Evolutionary conservation across 768 basidiomycete species (phyloP).

Genomic region (Lactarius deliciosus): DNA sequence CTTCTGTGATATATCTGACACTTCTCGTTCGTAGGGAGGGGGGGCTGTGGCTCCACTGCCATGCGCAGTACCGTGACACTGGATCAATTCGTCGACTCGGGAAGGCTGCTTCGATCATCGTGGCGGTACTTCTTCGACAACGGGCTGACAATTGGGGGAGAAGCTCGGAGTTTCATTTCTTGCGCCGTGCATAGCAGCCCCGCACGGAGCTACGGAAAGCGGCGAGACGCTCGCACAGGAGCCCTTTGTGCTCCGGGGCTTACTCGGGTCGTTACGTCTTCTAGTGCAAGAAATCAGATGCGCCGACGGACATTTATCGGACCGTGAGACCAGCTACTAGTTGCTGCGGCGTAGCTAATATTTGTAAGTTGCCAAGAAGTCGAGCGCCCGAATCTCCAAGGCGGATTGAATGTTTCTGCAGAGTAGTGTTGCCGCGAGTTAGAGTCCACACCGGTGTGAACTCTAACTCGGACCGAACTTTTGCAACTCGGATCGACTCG

Average conservation of each 20-base stretch:
- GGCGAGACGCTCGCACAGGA: constrained; percentile 32
- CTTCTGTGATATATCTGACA: not conserved
- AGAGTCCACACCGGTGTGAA: too few relatives aligned
- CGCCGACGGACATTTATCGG: not conserved
- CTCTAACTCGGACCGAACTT: too few relatives aligned
- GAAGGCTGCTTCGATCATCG: constrained; percentile 33
- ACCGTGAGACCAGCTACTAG: constrained; percentile 1
- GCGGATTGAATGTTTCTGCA: not conserved
- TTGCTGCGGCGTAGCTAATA: not conserved
- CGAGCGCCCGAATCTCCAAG: not conserved
- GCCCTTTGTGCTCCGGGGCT: constrained; percentile 31
- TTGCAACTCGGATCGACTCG: too few relatives aligned
- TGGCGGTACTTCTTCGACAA: constrained; percentile 47
- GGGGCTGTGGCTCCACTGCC: constrained; percentile 36
- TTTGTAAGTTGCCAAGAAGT: not conserved
- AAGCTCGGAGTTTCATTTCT: constrained; percentile 19
- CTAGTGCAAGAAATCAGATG: constrained; percentile 6
- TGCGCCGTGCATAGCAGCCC: not conserved
- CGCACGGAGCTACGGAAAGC: constrained; percentile 28
- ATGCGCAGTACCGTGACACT: too few relatives aligned
- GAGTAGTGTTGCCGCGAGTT: too few relatives aligned
- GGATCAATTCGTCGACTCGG: too few relatives aligned
- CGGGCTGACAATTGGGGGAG: constrained; percentile 29
- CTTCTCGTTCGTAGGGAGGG: constrained; percentile 41
- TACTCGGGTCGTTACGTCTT: constrained; percentile 5